Evolutionary conservation across 108 stramenopile genomes (phyloP), one percentile per base, ranked within the genome.

Genomic region (Nitzschia sp.): DNA sequence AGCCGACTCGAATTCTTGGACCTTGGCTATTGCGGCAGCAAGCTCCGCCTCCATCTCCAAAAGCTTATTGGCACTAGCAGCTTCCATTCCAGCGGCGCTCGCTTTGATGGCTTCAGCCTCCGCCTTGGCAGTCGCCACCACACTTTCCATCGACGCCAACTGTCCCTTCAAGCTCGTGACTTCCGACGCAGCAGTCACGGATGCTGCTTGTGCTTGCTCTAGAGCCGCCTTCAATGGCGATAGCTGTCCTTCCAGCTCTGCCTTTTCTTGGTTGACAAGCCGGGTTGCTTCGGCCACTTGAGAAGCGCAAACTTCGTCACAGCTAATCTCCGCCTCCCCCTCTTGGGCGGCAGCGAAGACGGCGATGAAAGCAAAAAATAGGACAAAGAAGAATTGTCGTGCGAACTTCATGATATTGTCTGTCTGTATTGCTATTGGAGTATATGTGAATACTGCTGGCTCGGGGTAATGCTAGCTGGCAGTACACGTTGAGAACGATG

Each of bases 271-370:
- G 6, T 61, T 16, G 38, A 15, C 36, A 5, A 9, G 38, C 23
- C 60, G 36, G 1, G 41, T 61, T 19, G 60, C 60, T 61, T 61
- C 60, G 21, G 60, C 60, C 19, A 61, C 60, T 61, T 61, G 60
- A 41, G 60, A 61, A 4, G 60, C 60, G 32, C 60, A 61, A 44
- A 61, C 13, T 27, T 61, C 60, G 23, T 61, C 60, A 25, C 60
- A 61, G 60, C 26, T 61, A 6, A 41, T 19, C 22, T 41, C 41
- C 2, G 9, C 60, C 13, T 16, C 48, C 16, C 16, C 9, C 16
- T 8, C 23, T 8, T 19, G 23, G 2, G 16, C 60, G 1, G 41
- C 78, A 52, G 58, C 76, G 19, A 22, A 28, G 16, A 5, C 47
- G 2, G 64, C 50, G 3, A 62, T 9, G 38, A 11, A 9, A 45